phyloP scores from a whole-genome alignment of 2,329 filamentous ascomycete genomes.

The Parascedosporium putredinis region DNA sequence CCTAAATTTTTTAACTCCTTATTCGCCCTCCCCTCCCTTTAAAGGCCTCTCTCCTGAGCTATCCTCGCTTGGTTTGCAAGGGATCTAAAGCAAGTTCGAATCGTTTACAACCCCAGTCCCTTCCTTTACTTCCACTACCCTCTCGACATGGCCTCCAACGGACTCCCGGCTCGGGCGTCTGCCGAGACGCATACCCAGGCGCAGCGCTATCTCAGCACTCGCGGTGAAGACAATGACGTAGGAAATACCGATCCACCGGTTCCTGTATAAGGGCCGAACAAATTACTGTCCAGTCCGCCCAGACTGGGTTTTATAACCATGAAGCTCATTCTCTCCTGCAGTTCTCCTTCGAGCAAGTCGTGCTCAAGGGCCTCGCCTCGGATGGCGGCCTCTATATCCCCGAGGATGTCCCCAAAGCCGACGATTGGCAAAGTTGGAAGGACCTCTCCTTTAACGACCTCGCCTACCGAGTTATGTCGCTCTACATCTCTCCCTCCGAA shows the following conservation, averaged over 20 bases:
- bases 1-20: not conserved
- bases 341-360: constrained; percentile 85
- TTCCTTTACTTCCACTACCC: too few species aligned
- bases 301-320: too few species aligned
- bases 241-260: constrained; percentile 10
- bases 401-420: constrained; percentile 60
- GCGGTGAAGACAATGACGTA: constrained; percentile 40
- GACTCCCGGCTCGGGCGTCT: constrained; percentile 17
- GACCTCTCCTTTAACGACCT: constrained; percentile 71
- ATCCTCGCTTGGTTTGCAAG: not conserved
- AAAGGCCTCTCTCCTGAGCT: not conserved
- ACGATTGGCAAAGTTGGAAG: constrained; percentile 63
- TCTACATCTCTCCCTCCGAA: constrained; percentile 77
- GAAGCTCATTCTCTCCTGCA: constrained; percentile 22
- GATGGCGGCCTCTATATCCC: constrained; percentile 89
- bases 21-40: constrained; percentile 7
- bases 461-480: constrained; percentile 72
- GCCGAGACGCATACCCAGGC: constrained; percentile 31
- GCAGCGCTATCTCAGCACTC: constrained; percentile 40
- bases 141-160: constrained; percentile 31
- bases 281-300: constrained; percentile 8
- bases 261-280: constrained; percentile 3
- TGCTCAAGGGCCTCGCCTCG: constrained; percentile 75
- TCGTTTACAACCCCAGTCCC: too few species aligned
- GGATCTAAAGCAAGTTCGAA: not conserved